These are phyloP conservation scores for Prunus armeniaca DNA, from an alignment of 306 rosid genomes.

Conservation along the genomic window DNA sequence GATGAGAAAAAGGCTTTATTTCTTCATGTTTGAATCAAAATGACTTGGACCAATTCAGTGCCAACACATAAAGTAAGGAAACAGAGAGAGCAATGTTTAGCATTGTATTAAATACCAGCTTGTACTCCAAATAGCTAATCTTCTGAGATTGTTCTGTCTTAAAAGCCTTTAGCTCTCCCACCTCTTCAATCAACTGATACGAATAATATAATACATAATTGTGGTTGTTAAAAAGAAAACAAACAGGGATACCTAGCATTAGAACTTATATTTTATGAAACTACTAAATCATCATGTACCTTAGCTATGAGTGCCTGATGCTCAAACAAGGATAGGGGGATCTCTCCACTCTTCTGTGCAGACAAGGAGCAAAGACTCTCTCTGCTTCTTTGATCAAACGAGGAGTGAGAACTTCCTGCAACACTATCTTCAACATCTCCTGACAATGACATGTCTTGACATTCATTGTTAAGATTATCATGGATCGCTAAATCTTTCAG, in stretches of 20 bases:
- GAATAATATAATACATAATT: constrained; percentile 4
- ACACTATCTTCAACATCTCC: constrained; percentile 15
- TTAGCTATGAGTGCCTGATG: constrained; percentile 23
- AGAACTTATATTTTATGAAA: background rate
- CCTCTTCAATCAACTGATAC: constrained; percentile 48
- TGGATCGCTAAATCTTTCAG: constrained; percentile 46
- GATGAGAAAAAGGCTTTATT: background rate
- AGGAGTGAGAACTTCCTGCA: background rate
- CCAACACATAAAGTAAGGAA: background rate
- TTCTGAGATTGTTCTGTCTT: constrained; percentile 35
- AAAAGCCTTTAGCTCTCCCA: constrained; percentile 43
- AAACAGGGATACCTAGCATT: background rate
- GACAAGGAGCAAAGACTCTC: constrained; percentile 19
- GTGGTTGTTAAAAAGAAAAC: background rate
- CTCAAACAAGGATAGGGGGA: constrained; percentile 21
- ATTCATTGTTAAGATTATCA: constrained; percentile 23
- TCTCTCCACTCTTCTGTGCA: constrained; percentile 29
- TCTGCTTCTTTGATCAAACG: background rate
- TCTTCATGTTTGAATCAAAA: background rate
- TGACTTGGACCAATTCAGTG: background rate
- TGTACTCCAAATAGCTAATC: constrained; percentile 44
- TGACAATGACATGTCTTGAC: constrained; percentile 15
- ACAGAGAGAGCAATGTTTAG: constrained; percentile 8
- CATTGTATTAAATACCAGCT: constrained; percentile 48
- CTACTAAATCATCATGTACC: constrained; percentile 37